Percentiles rank a stretch among this genome's conserved stretches.
These are phyloP conservation scores for Spathaspora hagerdaliae DNA, from an alignment of 805 yeast genomes.

Conservation along the genomic window DNA sequence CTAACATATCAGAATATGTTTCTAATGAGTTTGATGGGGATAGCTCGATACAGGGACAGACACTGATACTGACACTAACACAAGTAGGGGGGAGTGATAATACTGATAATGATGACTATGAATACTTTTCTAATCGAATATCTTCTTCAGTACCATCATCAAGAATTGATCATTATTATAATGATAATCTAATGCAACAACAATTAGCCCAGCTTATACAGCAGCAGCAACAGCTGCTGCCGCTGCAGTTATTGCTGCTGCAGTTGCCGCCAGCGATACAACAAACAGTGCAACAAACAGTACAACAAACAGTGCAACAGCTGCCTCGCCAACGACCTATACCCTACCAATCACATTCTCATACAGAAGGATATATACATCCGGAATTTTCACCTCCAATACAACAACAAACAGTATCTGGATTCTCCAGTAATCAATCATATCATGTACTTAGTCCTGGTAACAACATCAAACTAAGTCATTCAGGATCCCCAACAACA, in stretches of 20 bases:
- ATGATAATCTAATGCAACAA: conserved; percentile 4
- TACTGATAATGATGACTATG: not conserved
- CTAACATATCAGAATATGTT: not conserved
- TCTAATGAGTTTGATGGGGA: not conserved
- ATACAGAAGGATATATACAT: not conserved
- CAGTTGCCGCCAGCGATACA: no score
- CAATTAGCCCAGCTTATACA: not conserved
- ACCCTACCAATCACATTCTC: not conserved
- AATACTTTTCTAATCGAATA: conserved; percentile 3
- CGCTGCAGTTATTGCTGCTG: not conserved
- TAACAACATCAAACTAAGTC: not conserved
- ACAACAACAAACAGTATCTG: not conserved
- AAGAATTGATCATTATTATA: conserved; percentile 1
- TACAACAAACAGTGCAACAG: not conserved
- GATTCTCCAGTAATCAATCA: no score
- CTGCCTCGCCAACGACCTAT: not conserved
- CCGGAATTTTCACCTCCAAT: not conserved
- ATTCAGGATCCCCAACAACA: no score
- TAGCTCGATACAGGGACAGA: no score
- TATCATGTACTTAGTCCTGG: no score
- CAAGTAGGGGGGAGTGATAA: not conserved
- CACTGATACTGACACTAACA: not conserved
- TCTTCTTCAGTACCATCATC: conserved; percentile 6
- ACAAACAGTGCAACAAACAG: not conserved
- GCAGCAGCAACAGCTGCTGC: conserved; percentile 1